Base-by-base conservation (phyloP, 2,329 filamentous ascomycete genomes). In the Coleophoma cylindrospora region DNA sequence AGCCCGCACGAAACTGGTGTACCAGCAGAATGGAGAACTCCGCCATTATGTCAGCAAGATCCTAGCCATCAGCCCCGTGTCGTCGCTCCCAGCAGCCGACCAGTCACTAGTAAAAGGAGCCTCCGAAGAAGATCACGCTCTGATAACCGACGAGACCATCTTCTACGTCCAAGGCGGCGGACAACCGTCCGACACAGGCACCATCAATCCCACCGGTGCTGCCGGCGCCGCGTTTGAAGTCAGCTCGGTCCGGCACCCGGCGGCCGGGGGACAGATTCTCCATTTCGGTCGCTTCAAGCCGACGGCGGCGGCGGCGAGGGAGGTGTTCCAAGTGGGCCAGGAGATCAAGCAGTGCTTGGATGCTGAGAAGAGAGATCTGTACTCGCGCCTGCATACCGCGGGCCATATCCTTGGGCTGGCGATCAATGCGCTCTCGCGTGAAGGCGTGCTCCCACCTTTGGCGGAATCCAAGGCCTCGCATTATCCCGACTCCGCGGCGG, bases 151-250 rank as follows among this genome's bases (percentile, higher is more conserved):
- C 2, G 68, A 77, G 43, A 89, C 86, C n/a, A 83, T 89, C 53
- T 90, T 90, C 67, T 83, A 90, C 54, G 81, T 84, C 0, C 86
- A 90, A 65, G 86, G 86, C 17, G 86, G 86, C 52, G 86, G 86
- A 8, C 86, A 90, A 60, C 86, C 86, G 1, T 84, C 79, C 0
- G 86, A 90, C 54, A 72, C 75, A 11, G 86, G 86, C 17, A 68
- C 62, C 38, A 85, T 89, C 54, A 68, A 66, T 0, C 34, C 45
- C 0, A 17, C 43, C 11, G 14, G 15, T 13, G 27, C 27, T 2
- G 22, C 43, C 12, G 43, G 34, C 21, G 37, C 38, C 12, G 43
- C 19, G 15, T 84, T 87, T 56, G 60, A 70, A 17, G 80, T 88
- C 9, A 67, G 66, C 3, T 68, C 76, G 1, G 85, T 81, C 19